phyloP scores from a whole-genome alignment of 169 alveolate genomes.

The Plasmodium ovale region DNA sequence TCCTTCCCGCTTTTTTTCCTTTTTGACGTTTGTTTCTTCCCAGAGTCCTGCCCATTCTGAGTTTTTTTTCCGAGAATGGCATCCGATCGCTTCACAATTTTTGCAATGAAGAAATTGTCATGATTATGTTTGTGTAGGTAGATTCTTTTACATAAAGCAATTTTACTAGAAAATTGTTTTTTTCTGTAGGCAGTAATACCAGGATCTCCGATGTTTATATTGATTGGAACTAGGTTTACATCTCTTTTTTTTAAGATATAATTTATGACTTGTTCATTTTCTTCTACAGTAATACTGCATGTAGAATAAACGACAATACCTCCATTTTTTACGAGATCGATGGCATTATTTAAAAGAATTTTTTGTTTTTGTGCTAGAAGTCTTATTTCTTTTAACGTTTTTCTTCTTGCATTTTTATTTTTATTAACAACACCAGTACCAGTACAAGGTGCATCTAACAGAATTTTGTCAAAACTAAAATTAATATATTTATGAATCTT shows the following conservation, averaged over 20 bases:
- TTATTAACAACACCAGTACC: slow-evolving; percentile 97
- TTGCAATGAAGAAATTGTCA: slow-evolving; percentile 98
- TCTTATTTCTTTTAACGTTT: slow-evolving; percentile 92
- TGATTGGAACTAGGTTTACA: slow-evolving; percentile 87
- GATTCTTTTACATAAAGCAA: slow-evolving; percentile 89
- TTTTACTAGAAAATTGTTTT: slow-evolving; percentile 91
- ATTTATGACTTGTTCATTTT: slow-evolving; percentile 97
- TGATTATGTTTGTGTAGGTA: slow-evolving; percentile 97
- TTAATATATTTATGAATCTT: slow-evolving; percentile 88
- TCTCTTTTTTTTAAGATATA: slow-evolving; percentile 93
- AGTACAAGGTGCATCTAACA: slow-evolving; percentile 97
- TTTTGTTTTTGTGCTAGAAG: slow-evolving; percentile 95
- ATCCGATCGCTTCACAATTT: slow-evolving; percentile 93
- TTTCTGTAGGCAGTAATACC: slow-evolving; percentile 94
- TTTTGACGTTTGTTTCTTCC: not conserved
- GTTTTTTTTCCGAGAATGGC: slow-evolving; percentile 81
- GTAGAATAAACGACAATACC: slow-evolving; percentile 98
- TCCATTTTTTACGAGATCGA: slow-evolving; percentile 96
- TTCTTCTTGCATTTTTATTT: slow-evolving; percentile 95
- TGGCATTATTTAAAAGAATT: slow-evolving; percentile 94
- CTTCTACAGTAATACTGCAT: slow-evolving; percentile 97
- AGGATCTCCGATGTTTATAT: slow-evolving; percentile 92
- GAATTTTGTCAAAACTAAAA: slow-evolving; percentile 94
- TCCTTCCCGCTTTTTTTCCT: not conserved
- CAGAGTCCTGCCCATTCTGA: not conserved